Percentiles rank a stretch among this genome's conserved stretches.
Conservation (phyloP, 306 rosid genomes). For the Sindora glabra region DNA sequence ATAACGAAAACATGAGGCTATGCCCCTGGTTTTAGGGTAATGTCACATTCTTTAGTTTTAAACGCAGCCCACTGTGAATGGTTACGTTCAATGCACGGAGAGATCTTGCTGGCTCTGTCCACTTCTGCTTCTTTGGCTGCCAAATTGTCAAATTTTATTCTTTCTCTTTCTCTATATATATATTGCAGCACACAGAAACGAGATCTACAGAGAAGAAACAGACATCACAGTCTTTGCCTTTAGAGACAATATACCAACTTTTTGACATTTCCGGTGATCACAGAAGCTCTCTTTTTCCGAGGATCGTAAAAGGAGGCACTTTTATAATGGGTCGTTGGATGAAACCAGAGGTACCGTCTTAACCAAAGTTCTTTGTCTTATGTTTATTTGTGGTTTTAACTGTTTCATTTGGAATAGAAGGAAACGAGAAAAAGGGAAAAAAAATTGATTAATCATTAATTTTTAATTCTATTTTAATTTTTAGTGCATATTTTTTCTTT, state of each 20-base stretch:
- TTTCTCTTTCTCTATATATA: slow-evolving; percentile 17
- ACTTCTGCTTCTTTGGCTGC: too few relatives aligned
- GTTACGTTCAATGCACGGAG: background rate
- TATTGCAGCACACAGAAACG: slow-evolving; percentile 10
- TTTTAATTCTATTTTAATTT: too few relatives aligned
- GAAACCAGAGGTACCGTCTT: slow-evolving; percentile 68
- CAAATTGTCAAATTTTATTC: background rate
- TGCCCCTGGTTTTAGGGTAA: slow-evolving; percentile 56
- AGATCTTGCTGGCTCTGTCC: background rate
- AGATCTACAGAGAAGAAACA: background rate
- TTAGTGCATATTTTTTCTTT: too few relatives aligned
- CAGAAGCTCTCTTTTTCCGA: background rate
- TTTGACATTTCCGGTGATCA: background rate
- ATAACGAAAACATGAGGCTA: slow-evolving; percentile 44
- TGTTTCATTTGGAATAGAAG: too few relatives aligned
- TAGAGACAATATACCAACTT: background rate
- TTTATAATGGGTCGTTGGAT: slow-evolving; percentile 80
- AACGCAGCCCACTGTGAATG: slow-evolving; percentile 43
- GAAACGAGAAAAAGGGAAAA: too few relatives aligned
- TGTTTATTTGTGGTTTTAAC: background rate
- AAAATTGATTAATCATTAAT: too few relatives aligned
- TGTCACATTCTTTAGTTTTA: slow-evolving; percentile 16
- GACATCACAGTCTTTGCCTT: background rate
- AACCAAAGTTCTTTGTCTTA: background rate
- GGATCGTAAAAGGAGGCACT: background rate